Percentiles rank a stretch among this genome's conserved stretches.
Conservation (phyloP, 1,284 basidiomycete genomes). For the Caloboletus firmus region DNA sequence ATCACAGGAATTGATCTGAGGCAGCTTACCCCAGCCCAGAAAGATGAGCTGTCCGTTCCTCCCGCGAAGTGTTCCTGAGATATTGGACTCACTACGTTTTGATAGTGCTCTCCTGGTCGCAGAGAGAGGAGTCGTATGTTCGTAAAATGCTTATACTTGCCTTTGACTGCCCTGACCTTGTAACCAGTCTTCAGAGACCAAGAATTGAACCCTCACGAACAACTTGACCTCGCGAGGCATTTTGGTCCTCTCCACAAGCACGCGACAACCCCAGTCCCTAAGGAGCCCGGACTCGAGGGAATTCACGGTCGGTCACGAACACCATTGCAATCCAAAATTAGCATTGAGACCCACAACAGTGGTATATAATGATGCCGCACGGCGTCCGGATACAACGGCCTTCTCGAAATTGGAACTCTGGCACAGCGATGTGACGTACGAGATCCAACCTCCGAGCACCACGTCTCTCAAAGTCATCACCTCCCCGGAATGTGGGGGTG, state of each 20-base stretch:
- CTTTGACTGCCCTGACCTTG: conserved; percentile 15
- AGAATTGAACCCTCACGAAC: conserved; percentile 65
- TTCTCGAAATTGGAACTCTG: conserved; percentile 80
- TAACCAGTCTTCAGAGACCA: conserved; percentile 68
- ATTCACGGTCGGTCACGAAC: conserved; percentile 59
- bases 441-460: conserved; percentile 69
- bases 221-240: conserved; percentile 70
- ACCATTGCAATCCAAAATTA: background rate
- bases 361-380: conserved; percentile 67
- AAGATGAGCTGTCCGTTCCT: conserved; percentile 60
- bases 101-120: conserved; percentile 63
- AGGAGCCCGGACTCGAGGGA: conserved; percentile 70
- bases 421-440: conserved; percentile 82
- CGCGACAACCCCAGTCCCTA: conserved; percentile 75
- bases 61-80: background rate
- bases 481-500: conserved; percentile 63
- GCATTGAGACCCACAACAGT: conserved; percentile 40
- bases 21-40: conserved; percentile 57
- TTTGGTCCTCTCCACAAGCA: conserved; percentile 83
- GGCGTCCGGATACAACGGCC: conserved; percentile 66
- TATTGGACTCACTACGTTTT: background rate
- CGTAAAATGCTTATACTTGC: conserved; percentile 27
- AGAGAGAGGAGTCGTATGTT: conserved; percentile 69
- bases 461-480: conserved; percentile 71
- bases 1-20: conserved; percentile 62